A percentile compares a stretch with the other conserved stretches of the same genome.
phyloP scores from a whole-genome alignment of 495 filamentous ascomycete genomes.

The Penicillium ucsense region DNA sequence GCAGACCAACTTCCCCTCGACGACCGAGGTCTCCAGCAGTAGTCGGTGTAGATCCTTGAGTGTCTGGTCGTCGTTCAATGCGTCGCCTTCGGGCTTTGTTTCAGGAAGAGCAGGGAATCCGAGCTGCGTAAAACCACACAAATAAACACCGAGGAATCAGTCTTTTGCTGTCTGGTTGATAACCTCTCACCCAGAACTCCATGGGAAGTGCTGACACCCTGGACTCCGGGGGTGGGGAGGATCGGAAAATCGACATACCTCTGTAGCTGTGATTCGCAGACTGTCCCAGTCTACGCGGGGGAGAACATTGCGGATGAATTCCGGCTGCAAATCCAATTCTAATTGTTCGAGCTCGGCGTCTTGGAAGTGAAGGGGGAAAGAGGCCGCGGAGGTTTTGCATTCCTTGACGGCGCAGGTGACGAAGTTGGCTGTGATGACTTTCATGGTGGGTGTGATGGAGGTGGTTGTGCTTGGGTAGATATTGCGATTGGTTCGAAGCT shows the following conservation, averaged over 20 bases:
- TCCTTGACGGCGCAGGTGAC: conserved; percentile 90
- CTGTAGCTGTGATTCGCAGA: conserved; percentile 59
- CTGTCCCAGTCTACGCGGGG: conserved; percentile 84
- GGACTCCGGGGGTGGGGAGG: no score
- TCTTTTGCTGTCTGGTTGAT: no score
- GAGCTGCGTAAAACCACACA: conserved; percentile 39
- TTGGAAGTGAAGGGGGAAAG: conserved; percentile 84
- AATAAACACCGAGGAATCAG: no score
- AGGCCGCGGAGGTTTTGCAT: conserved; percentile 67
- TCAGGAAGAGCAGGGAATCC: conserved; percentile 72
- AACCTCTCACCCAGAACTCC: no score
- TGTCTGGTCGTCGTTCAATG: conserved; percentile 49
- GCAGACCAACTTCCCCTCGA: conserved; percentile 80
- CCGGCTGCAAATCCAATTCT: conserved; percentile 67
- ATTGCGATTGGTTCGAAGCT: no score
- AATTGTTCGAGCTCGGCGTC: conserved; percentile 82
- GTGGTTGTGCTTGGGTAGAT: background rate
- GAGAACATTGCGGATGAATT: conserved; percentile 72
- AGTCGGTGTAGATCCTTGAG: conserved; percentile 70
- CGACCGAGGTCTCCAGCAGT: conserved; percentile 82
- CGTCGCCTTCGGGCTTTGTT: conserved; percentile 50
- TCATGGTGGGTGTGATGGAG: conserved; percentile 52
- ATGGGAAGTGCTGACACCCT: no score
- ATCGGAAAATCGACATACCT: conserved; percentile 44
- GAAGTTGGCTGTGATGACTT: conserved; percentile 93